A percentile compares a stretch with the other conserved stretches of the same genome.
These are phyloP conservation scores for Huntiella omanensis DNA, from an alignment of 2,329 filamentous ascomycete species.

Conservation along the genomic window DNA sequence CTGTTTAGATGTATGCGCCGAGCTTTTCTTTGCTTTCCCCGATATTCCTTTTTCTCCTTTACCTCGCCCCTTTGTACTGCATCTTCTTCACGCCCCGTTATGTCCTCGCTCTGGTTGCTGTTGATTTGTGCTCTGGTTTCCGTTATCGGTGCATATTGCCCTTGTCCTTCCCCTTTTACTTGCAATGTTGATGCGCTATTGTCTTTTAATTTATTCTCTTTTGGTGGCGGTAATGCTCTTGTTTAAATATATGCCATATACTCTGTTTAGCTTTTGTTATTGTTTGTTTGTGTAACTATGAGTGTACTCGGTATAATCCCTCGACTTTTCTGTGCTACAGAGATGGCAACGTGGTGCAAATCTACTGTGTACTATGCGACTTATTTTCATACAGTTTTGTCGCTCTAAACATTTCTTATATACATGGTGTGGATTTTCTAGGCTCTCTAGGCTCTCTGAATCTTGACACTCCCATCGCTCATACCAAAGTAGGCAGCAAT, in stretches of 20 bases:
- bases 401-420: too few relatives aligned
- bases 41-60: neutral
- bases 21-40: too few relatives aligned
- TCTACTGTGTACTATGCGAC: too few relatives aligned
- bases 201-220: neutral
- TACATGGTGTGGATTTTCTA: too few relatives aligned
- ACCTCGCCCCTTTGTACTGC: neutral
- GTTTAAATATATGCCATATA: neutral
- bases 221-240: neutral
- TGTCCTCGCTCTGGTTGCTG: neutral
- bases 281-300: too few relatives aligned
- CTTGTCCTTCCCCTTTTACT: neutral
- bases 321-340: too few relatives aligned
- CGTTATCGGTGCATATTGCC: neutral
- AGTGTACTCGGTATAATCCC: too few relatives aligned
- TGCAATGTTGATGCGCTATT: neutral
- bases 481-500: slow-evolving; percentile 91
- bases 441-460: neutral
- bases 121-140: neutral
- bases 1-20: too few relatives aligned
- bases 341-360: too few relatives aligned
- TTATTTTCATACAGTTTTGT: too few relatives aligned
- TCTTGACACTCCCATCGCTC: slow-evolving; percentile 39
- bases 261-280: too few relatives aligned
- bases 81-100: slow-evolving; percentile 4